Conservation (phyloP, 2,329 filamentous ascomycete genomes). For the Westerdykella aurantiaca region DNA sequence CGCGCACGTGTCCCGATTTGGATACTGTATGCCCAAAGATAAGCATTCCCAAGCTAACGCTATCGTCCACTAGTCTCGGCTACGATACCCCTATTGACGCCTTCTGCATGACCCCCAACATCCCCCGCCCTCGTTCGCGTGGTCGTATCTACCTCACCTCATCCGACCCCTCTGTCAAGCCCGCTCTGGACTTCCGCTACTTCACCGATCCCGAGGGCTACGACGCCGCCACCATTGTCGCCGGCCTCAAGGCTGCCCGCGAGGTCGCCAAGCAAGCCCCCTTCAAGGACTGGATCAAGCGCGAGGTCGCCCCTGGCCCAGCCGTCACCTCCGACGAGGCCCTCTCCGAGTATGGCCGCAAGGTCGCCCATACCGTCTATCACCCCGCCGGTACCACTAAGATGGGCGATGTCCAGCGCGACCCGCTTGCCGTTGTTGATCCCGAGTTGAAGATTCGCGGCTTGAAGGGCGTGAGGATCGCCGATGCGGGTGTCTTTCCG, state of each 20-base stretch:
- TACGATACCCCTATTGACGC: conserved; percentile 67
- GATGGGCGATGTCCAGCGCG: conserved; percentile 70
- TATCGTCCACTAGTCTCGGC: conserved; percentile 49
- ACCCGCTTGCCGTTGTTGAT: conserved; percentile 75
- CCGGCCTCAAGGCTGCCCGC: conserved; percentile 71
- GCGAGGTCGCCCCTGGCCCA: conserved; percentile 73
- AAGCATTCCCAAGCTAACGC: not conserved
- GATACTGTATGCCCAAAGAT: not conserved
- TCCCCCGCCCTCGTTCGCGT: conserved; percentile 72
- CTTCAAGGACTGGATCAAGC: conserved; percentile 78
- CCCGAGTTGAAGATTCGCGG: conserved; percentile 65
- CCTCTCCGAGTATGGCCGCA: conserved; percentile 73
- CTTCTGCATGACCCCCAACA: conserved; percentile 92
- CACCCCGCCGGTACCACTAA: conserved; percentile 85
- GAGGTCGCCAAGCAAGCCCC: conserved; percentile 68
- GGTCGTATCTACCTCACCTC: conserved; percentile 74
- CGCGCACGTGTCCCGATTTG: too few relatives aligned
- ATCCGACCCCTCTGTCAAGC: conserved; percentile 68
- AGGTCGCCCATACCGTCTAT: conserved; percentile 82
- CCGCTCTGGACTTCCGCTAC: conserved; percentile 81
- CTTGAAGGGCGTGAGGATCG: conserved; percentile 68
- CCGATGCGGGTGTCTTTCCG: conserved; percentile 83
- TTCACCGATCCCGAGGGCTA: conserved; percentile 83
- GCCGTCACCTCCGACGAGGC: conserved; percentile 70
- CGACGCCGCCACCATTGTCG: conserved; percentile 74